Percentiles rank a stretch among this genome's conserved stretches.
Conservation (phyloP, 2,329 filamentous ascomycete species). For the Aureobasidium mangrovei region DNA sequence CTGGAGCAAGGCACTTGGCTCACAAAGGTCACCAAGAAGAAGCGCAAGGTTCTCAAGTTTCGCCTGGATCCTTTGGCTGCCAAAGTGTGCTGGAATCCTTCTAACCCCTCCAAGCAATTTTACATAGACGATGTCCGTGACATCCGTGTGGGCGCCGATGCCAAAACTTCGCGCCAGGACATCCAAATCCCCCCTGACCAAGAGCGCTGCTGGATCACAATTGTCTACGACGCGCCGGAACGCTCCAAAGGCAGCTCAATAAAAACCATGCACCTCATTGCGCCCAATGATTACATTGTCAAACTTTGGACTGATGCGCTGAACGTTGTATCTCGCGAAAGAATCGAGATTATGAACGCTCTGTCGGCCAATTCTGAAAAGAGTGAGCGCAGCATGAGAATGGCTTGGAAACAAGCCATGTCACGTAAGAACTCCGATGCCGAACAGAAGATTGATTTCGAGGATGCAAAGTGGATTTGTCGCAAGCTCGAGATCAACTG, state of each 20-base stretch:
- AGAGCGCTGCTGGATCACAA: conserved; percentile 75
- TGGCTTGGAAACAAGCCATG: conserved; percentile 73
- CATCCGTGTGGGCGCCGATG: conserved; percentile 73
- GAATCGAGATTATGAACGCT: conserved; percentile 83
- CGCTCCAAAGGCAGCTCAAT: conserved; percentile 59
- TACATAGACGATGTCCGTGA: conserved; percentile 95
- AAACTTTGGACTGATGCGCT: conserved; percentile 76
- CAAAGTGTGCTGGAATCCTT: conserved; percentile 80
- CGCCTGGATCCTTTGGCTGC: conserved; percentile 74
- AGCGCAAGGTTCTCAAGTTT: conserved; percentile 62
- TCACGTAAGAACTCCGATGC: conserved; percentile 52
- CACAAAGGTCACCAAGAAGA: conserved; percentile 79
- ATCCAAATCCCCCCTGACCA: conserved; percentile 59
- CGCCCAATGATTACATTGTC: conserved; percentile 62
- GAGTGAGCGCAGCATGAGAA: conserved; percentile 61
- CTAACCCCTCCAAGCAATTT: conserved; percentile 70
- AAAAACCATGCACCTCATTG: conserved; percentile 83
- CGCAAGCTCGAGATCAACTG: conserved; percentile 88
- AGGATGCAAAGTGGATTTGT: conserved; percentile 74
- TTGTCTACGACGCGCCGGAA: conserved; percentile 73
- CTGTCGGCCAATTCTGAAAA: conserved; percentile 68
- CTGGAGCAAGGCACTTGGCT: conserved; percentile 72
- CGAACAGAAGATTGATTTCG: conserved; percentile 65
- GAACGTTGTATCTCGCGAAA: conserved; percentile 73
- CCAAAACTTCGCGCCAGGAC: conserved; percentile 82